Evolutionary conservation across 2,329 filamentous ascomycete genomes (phyloP), one percentile per base, ranked within the genome.

Genomic region (Massarina eburnea): DNA sequence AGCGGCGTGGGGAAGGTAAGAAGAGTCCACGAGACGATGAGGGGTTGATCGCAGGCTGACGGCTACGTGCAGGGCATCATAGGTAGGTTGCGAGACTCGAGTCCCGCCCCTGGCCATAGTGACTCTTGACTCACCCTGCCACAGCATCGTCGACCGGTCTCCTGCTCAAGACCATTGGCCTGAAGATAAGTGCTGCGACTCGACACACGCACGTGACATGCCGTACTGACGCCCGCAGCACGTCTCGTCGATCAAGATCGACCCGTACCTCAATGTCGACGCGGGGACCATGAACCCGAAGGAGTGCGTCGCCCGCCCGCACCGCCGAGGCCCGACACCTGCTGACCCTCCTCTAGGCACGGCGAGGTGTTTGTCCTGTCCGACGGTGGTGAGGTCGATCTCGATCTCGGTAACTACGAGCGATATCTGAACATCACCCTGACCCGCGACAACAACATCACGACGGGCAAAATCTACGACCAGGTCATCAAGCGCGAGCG

Each of bases 401-500:
- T 89, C 47, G 86, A 89, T 67, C 76, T 89, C 26, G 86, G 86
- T 54, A 89, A 89, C 71, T 89, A 88, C 72, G 86, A 89, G 68
- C 80, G 86, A 34, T 95, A 95, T 67, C 84, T 96, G 43, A 85
- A 86, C 63, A 85, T 92, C 55, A 88, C 85, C 44, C 79, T 97
- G 50, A 89, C 84, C 8, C 80, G 85, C 51, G 91, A 96, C 59
- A 90, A 92, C 77, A 97, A 97, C 73, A 95, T 99, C 72, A 99
- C 94, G 3, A 96, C 92, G 5, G 94, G 94, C 66, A 96, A 97
- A 77, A 90, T 97, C 58, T 97, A 96, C 74, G 80, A 89, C 64
- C 83, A 88, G 61, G 91, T 96, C 43, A 91, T 96, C 61, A 83
- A 91, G 63, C 83, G 82, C 51, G 84, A 87, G 72, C 76, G 84